Conservation (phyloP, 2,329 filamentous ascomycete genomes). For the Pestalotiopsis sp. region DNA sequence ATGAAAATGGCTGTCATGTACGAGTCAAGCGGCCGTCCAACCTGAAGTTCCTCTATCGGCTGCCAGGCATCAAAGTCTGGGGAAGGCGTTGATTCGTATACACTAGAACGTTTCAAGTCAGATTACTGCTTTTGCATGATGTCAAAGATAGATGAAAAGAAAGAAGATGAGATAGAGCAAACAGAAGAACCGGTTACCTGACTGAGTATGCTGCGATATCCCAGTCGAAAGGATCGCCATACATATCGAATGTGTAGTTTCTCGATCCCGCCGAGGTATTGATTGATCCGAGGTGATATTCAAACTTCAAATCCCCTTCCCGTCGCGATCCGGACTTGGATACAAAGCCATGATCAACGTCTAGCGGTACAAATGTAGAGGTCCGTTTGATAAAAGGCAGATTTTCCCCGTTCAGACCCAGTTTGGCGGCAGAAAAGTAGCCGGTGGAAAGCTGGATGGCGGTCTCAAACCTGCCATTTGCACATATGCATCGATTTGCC, state of each 20-base stretch:
- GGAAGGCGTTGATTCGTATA: not conserved
- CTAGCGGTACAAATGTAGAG: not conserved
- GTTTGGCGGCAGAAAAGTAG: not conserved
- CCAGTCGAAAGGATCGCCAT: not conserved
- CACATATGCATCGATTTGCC: not conserved
- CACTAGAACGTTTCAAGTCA: not conserved
- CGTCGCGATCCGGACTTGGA: not conserved
- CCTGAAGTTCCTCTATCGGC: not conserved
- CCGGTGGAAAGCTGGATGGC: not conserved
- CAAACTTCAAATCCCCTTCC: not conserved
- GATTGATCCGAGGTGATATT: not conserved
- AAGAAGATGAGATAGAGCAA: too few relatives aligned
- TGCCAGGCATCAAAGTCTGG: not conserved
- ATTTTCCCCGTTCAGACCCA: not conserved
- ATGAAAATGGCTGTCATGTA: constrained; percentile 8
- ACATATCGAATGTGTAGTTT: not conserved
- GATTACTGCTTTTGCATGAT: not conserved
- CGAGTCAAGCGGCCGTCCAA: not conserved
- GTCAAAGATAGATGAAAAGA: not conserved
- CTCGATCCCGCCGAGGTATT: not conserved
- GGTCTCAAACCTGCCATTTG: not conserved
- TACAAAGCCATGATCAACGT: not conserved
- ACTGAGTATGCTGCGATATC: not conserved
- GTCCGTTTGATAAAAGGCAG: not conserved
- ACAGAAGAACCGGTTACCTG: not conserved